A percentile compares a stretch with the other conserved stretches of the same genome.
Evolutionary conservation across 2,329 filamentous ascomycete genomes (phyloP).

Genomic region (Atkinsonella texensis): DNA sequence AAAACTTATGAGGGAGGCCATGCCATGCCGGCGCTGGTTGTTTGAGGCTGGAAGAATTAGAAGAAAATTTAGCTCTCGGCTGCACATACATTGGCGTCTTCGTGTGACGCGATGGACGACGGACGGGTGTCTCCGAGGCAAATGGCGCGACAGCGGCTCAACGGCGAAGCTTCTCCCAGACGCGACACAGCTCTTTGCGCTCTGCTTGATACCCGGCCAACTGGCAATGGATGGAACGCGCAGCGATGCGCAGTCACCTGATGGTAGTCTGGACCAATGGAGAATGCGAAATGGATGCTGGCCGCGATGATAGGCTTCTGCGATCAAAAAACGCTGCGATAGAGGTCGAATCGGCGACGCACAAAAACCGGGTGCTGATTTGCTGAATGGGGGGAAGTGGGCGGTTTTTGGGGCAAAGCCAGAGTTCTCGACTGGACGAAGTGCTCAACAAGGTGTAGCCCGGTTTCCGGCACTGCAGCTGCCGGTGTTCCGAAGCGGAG

Average conservation of each 20-base stretch:
- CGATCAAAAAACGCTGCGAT: constrained; percentile 27
- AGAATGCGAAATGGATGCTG: constrained; percentile 27
- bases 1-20: not conserved
- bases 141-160: constrained; percentile 9
- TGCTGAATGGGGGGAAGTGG: constrained; percentile 22
- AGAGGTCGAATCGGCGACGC: constrained; percentile 20
- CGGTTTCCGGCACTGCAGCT: constrained; percentile 5
- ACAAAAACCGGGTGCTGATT: constrained; percentile 36
- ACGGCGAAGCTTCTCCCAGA: constrained; percentile 1
- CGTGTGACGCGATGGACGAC: constrained; percentile 4
- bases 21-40: not conserved
- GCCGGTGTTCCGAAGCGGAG: constrained; percentile 8
- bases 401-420: constrained; percentile 10
- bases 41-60: not conserved
- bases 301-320: constrained; percentile 40
- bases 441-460: constrained; percentile 5
- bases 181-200: constrained; percentile 11
- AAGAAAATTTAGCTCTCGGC: not conserved
- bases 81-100: constrained; percentile 3
- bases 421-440: constrained; percentile 1
- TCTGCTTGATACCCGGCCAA: constrained; percentile 14
- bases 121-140: constrained; percentile 1
- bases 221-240: constrained; percentile 11
- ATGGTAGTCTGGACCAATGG: constrained; percentile 35
- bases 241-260: constrained; percentile 35